phyloP scores from a whole-genome alignment of 352 stramenopile species.

The Phytophthora brassicae region DNA sequence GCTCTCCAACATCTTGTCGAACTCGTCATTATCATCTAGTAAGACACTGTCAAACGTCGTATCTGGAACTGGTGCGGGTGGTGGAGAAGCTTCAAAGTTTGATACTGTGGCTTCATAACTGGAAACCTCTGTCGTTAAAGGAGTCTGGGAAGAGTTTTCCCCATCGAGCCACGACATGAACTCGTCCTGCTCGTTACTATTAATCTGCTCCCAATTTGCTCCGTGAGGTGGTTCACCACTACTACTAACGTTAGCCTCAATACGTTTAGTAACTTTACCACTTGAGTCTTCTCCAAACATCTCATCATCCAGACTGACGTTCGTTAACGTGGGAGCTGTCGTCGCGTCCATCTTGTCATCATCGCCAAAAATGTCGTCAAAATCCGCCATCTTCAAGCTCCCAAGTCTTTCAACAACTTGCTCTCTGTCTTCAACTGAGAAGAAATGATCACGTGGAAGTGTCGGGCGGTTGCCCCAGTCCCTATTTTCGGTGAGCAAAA shows the following conservation, averaged over 20 bases:
- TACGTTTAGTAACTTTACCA: conserved; percentile 18
- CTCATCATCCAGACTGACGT: conserved; percentile 51
- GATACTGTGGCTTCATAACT: not conserved
- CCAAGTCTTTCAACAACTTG: not conserved
- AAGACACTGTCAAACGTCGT: conserved; percentile 26
- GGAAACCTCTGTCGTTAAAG: not conserved
- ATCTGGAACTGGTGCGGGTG: conserved; percentile 11
- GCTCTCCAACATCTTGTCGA: conserved; percentile 21
- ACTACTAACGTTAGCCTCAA: not conserved
- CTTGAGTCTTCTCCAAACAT: conserved; percentile 23
- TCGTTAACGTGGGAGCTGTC: conserved; percentile 39
- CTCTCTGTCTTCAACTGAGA: not conserved
- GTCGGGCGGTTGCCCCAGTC: conserved; percentile 10
- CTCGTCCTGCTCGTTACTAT: conserved; percentile 49
- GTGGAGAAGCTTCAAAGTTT: conserved; percentile 5
- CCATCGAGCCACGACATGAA: conserved; percentile 86
- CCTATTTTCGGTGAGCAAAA: conserved; percentile 22
- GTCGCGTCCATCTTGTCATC: conserved; percentile 69
- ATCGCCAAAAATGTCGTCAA: conserved; percentile 86
- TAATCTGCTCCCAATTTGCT: conserved; percentile 37
- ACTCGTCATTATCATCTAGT: conserved; percentile 38
- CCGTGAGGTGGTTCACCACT: conserved; percentile 9
- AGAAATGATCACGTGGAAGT: conserved; percentile 9
- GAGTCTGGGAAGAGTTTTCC: conserved; percentile 18
- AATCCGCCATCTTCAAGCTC: conserved; percentile 38